Base-by-base conservation (phyloP, 2,329 filamentous ascomycete genomes). In the Nemania sp. region DNA sequence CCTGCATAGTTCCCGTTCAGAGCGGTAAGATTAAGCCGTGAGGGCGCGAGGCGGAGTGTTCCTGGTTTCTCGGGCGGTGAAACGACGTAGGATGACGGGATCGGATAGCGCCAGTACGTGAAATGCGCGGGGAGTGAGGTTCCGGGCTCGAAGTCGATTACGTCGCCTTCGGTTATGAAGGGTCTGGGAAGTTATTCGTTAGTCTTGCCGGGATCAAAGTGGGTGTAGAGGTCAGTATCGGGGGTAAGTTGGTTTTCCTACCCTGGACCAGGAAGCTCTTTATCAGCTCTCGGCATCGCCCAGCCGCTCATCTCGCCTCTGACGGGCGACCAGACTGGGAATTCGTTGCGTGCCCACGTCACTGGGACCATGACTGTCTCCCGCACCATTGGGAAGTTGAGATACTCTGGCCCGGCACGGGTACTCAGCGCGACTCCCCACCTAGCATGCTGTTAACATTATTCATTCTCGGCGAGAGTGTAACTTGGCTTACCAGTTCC, bases 31-130 rank as follows among this genome's bases (percentile, higher is more conserved):
- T 84, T 82, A 1, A 80, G 68, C 1, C 63, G 68, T 0, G 78
- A 81, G 0, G 81, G 77, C 1, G 58, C 71, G 1, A 86, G 65
- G 1, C 72, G 72, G 0, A 85, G 71, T 0, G 73, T 73, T 56
- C 77, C 68, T 0, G 71, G 68, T 46, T 77, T 73, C 0, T 67
- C 73, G 0, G 59, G 63, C 0, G 73, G 73, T 0, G 77, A 83
- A 14, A 78, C 57, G 1, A 65, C 70, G 70, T 76, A 86, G 54
- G 70, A 73, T 44, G 66, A 68, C 0, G 71, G 61, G 24, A 74
- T 70, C 1, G 81, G 82, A 9, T 75, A 79, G 3, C 83, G 74
- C 73, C 81, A 83, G 71, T 81, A 73, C 1, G 80, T 74, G 57
- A 86, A 80, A 61, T 85, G 79, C 0, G 71, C 70, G 3, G 82